phyloP scores from a whole-genome alignment of 108 stramenopile genomes.

The Tribonema minus region DNA sequence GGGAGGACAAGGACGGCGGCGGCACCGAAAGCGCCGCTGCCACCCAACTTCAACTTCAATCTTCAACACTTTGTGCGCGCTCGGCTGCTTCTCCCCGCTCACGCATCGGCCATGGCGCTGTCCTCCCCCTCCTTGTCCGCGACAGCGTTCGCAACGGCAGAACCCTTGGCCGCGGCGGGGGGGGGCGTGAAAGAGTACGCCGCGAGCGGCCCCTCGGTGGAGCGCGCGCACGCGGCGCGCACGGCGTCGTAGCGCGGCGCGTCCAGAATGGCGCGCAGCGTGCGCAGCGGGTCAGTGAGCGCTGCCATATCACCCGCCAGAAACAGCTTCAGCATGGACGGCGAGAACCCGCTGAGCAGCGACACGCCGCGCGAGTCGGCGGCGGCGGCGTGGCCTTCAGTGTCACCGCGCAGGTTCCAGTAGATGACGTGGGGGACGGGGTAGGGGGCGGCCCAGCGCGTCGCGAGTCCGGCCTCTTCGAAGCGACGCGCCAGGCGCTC shows the following conservation, averaged over 20 bases:
- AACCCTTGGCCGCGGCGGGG: no score
- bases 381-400: not conserved
- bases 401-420: not conserved
- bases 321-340: constrained; percentile 55
- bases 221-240: constrained; percentile 38
- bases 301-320: constrained; percentile 32
- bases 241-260: constrained; percentile 50
- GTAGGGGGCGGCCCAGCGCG: not conserved
- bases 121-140: no score
- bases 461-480: constrained; percentile 1
- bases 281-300: not conserved
- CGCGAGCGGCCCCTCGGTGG: constrained; percentile 8
- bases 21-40: no score
- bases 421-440: not conserved
- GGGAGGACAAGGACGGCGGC: no score
- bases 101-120: no score
- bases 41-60: no score
- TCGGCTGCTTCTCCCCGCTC: no score
- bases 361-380: constrained; percentile 8
- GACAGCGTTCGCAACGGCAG: no score
- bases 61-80: no score
- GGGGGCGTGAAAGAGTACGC: no score
- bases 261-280: constrained; percentile 1
- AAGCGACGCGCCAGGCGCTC: not conserved
- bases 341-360: constrained; percentile 56